A percentile compares a stretch with the other conserved stretches of the same genome.
phyloP scores from a whole-genome alignment of 2,329 filamentous ascomycete genomes.

The Fusarium sacchari region DNA sequence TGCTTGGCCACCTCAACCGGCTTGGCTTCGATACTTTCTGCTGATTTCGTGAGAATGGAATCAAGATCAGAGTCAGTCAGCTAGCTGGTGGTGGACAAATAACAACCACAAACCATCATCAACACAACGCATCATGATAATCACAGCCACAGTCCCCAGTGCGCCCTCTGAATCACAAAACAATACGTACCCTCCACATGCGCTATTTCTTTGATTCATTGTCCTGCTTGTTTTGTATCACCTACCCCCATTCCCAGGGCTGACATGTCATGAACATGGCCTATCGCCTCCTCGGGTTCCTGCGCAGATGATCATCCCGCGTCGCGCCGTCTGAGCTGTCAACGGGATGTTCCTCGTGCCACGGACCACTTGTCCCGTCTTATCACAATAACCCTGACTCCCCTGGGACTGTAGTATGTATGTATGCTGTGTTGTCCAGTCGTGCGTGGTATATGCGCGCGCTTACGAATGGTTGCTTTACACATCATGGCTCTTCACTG shows the following conservation, averaged over 20 bases:
- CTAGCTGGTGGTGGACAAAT: conserved; percentile 6
- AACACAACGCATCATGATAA: conserved; percentile 3
- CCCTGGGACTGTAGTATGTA: neutral
- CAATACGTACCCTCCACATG: conserved; percentile 25
- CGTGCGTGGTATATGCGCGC: conserved; percentile 18
- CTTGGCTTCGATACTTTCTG: neutral
- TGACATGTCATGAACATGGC: conserved; percentile 25
- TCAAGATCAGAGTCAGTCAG: neutral
- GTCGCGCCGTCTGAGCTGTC: conserved; percentile 41
- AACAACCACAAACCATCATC: conserved; percentile 11
- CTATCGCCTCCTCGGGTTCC: conserved; percentile 45
- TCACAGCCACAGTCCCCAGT: conserved; percentile 7
- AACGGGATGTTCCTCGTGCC: conserved; percentile 27
- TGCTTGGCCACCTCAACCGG: conserved; percentile 6
- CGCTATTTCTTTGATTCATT: conserved; percentile 30
- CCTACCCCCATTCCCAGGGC: neutral
- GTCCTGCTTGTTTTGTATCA: neutral
- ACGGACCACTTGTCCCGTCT: conserved; percentile 33
- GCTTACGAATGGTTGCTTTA: conserved; percentile 36
- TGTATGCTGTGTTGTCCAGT: conserved; percentile 8
- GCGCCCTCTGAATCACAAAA: conserved; percentile 11
- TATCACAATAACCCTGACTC: conserved; percentile 3
- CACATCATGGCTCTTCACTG: conserved; percentile 31
- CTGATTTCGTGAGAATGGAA: neutral
- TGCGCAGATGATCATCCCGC: conserved; percentile 46